Conservation (phyloP, 768 basidiomycete genomes). For the Hericium alpestre region DNA sequence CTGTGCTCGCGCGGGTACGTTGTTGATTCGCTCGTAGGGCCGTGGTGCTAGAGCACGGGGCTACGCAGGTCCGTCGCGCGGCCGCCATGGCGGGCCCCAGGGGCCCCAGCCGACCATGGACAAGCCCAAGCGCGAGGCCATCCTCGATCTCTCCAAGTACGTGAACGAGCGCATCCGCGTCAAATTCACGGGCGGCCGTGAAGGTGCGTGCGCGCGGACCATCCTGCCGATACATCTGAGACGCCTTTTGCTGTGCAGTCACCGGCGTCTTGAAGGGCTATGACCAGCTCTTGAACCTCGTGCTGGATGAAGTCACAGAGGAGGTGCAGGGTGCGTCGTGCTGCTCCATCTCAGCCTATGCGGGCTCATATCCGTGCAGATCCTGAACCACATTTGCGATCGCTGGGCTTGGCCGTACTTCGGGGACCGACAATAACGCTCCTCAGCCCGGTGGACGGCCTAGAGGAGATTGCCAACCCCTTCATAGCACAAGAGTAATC, state of each 20-base stretch:
- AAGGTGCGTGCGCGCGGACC: constrained; percentile 44
- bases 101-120: constrained; percentile 44
- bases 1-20: background rate
- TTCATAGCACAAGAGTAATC: constrained; percentile 60
- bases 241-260: constrained; percentile 35
- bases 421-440: constrained; percentile 92
- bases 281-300: constrained; percentile 93
- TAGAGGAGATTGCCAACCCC: constrained; percentile 87
- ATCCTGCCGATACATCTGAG: constrained; percentile 1
- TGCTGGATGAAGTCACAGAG: constrained; percentile 92
- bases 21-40: constrained; percentile 34
- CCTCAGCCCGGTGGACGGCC: constrained; percentile 90
- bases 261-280: constrained; percentile 90
- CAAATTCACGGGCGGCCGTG: constrained; percentile 95
- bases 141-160: constrained; percentile 91
- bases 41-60: constrained; percentile 48
- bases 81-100: constrained; percentile 39
- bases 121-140: constrained; percentile 86
- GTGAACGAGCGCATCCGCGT: constrained; percentile 86
- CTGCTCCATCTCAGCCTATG: constrained; percentile 5
- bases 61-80: constrained; percentile 29
- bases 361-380: constrained; percentile 28
- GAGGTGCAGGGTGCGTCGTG: constrained; percentile 48
- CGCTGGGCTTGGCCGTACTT: constrained; percentile 79
- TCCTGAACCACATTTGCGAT: constrained; percentile 50